These are phyloP conservation scores for Didymella sp. DNA, from an alignment of 2,329 filamentous ascomycete species.

Conservation along the genomic window DNA sequence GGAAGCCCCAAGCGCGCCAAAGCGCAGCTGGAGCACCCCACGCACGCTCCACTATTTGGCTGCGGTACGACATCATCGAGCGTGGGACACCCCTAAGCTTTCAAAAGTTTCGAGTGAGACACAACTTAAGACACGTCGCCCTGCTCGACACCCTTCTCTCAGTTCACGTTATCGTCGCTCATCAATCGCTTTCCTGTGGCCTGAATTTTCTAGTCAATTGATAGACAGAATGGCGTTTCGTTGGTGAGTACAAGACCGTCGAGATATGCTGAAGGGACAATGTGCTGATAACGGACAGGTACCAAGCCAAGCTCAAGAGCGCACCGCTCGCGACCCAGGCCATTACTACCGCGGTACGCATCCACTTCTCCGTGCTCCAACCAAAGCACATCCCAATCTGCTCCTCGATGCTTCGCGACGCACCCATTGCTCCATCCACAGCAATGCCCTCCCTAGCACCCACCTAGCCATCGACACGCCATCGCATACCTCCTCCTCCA, in stretches of 20 bases:
- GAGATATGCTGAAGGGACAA: background rate
- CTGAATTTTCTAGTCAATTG: no score
- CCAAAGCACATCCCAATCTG: no score
- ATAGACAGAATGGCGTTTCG: conserved; percentile 47
- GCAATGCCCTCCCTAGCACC: background rate
- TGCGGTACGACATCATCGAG: conserved; percentile 25
- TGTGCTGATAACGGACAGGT: conserved; percentile 63
- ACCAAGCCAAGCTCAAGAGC: conserved; percentile 80
- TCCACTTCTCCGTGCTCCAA: background rate
- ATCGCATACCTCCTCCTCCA: no score
- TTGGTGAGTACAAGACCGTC: conserved; percentile 38
- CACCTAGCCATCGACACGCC: background rate
- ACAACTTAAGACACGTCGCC: background rate
- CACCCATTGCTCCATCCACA: no score
- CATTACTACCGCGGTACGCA: conserved; percentile 76
- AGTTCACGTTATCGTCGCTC: background rate
- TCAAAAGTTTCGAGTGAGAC: conserved; percentile 7
- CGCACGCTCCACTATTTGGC: conserved; percentile 19
- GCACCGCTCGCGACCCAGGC: conserved; percentile 89
- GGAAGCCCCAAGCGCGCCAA: background rate
- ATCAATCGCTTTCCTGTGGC: background rate
- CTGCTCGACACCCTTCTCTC: background rate
- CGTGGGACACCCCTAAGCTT: conserved; percentile 3
- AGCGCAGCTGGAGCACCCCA: conserved; percentile 9
- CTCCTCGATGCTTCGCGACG: background rate